A percentile compares a stretch with the other conserved stretches of the same genome.
Evolutionary conservation across 1,284 basidiomycete species (phyloP).

Genomic region (Quambalaria eucalypti): DNA sequence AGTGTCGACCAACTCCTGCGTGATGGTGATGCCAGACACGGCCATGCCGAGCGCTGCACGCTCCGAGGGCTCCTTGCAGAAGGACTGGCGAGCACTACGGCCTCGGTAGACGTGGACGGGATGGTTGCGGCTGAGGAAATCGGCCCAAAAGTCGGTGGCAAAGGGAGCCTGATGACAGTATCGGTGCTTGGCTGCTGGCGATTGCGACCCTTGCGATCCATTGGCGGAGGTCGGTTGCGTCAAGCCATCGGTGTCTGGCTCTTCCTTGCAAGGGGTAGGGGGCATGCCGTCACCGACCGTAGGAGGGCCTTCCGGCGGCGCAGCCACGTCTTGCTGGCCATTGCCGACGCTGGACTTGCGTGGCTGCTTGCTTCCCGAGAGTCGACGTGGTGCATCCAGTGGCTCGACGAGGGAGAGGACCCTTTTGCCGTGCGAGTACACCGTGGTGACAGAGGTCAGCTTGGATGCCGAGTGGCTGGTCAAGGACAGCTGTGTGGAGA

Average conservation of each 20-base stretch:
- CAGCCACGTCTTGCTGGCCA: not conserved
- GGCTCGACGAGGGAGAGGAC: constrained; percentile 42
- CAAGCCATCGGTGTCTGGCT: not conserved
- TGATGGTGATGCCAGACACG: constrained; percentile 42
- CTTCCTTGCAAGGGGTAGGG: constrained; percentile 2
- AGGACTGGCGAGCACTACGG: constrained; percentile 26
- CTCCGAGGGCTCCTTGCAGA: constrained; percentile 43
- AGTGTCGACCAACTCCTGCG: constrained; percentile 46
- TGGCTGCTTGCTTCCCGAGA: constrained; percentile 27
- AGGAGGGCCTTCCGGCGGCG: not conserved
- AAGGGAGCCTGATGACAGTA: constrained; percentile 45
- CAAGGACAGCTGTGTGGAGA: constrained; percentile 43
- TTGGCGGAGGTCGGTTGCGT: not conserved
- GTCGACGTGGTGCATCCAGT: constrained; percentile 33
- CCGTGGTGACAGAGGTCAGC: constrained; percentile 43
- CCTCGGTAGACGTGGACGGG: constrained; percentile 37
- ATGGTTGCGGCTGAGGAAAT: constrained; percentile 44
- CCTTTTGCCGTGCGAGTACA: constrained; percentile 47
- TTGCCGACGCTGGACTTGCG: constrained; percentile 8
- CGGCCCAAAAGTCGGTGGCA: constrained; percentile 46
- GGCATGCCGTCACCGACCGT: constrained; percentile 2
- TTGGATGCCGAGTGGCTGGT: constrained; percentile 29
- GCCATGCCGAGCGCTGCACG: constrained; percentile 43
- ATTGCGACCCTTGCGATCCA: not conserved
- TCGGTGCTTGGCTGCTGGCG: constrained; percentile 12